Evolutionary conservation across 768 basidiomycete genomes (phyloP).

Genomic region (Mycena galericulata): DNA sequence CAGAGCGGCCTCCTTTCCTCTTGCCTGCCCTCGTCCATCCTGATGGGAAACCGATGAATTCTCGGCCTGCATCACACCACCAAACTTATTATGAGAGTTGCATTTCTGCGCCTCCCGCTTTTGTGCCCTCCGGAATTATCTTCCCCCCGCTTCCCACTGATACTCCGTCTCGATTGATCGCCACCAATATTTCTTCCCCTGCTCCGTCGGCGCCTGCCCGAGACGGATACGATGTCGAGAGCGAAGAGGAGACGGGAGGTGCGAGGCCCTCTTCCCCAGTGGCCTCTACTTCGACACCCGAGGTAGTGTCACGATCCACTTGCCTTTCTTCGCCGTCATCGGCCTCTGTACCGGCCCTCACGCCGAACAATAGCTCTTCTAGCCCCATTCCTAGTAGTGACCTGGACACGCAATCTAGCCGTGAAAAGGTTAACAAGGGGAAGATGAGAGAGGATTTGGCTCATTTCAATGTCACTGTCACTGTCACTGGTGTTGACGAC

Average conservation of each 20-base stretch:
- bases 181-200: slow-evolving; percentile 40
- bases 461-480: slow-evolving; percentile 8
- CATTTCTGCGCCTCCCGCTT: slow-evolving; percentile 55
- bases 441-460: slow-evolving; percentile 12
- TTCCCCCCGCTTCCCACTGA: slow-evolving; percentile 80
- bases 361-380: slow-evolving; percentile 72
- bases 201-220: background rate
- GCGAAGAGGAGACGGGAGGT: slow-evolving; percentile 16
- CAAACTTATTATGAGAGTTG: slow-evolving; percentile 82
- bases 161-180: slow-evolving; percentile 54
- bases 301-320: slow-evolving; percentile 28
- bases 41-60: slow-evolving; percentile 38
- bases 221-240: slow-evolving; percentile 23
- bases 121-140: slow-evolving; percentile 70
- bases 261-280: slow-evolving; percentile 32
- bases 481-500: slow-evolving; percentile 30
- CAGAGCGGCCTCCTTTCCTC: slow-evolving; percentile 27
- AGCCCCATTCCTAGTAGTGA: slow-evolving; percentile 61
- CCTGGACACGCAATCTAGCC: slow-evolving; percentile 27
- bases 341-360: slow-evolving; percentile 69
- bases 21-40: slow-evolving; percentile 33
- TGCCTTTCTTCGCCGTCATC: slow-evolving; percentile 53
- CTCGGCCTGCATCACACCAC: slow-evolving; percentile 70
- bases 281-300: slow-evolving; percentile 42
- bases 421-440: background rate